Percentiles rank a stretch among this genome's conserved stretches.
phyloP scores from a whole-genome alignment of 106 monocot species.

The Narthecium ossifragum region DNA sequence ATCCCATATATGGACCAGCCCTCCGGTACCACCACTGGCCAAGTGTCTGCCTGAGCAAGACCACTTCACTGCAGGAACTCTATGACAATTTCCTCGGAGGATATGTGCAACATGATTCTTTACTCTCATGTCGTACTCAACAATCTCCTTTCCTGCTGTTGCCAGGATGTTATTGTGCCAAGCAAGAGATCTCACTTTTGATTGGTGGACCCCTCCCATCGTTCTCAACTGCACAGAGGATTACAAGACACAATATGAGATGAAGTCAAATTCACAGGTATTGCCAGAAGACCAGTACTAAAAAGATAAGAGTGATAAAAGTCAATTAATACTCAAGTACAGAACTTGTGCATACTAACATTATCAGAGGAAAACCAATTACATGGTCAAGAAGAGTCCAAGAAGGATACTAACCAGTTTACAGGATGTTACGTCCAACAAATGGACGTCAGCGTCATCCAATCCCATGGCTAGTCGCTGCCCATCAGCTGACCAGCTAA shows the following conservation, averaged over 20 bases:
- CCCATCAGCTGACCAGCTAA: constrained; percentile 9
- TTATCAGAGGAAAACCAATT: no score
- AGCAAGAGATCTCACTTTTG: constrained; percentile 16
- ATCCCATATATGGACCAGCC: constrained; percentile 21
- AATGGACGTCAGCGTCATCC: neutral
- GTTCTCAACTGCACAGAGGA: constrained; percentile 4
- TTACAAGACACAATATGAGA: neutral
- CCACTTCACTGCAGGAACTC: constrained; percentile 20
- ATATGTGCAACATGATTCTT: neutral
- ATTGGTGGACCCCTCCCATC: neutral
- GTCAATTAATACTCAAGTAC: neutral
- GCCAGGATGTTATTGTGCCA: constrained; percentile 17
- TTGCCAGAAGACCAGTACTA: neutral
- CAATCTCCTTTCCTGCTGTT: constrained; percentile 12
- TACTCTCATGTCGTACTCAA: constrained; percentile 7
- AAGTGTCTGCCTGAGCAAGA: constrained; percentile 10
- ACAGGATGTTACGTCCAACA: neutral
- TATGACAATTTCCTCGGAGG: constrained; percentile 2
- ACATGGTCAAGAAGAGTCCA: no score
- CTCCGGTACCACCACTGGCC: constrained; percentile 17
- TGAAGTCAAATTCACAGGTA: neutral
- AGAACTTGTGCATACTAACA: no score
- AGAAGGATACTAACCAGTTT: neutral
- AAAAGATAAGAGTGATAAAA: neutral
- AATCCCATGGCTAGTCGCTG: neutral